Conservation (phyloP, 352 stramenopile genomes). For the Phytophthora foliorum region DNA sequence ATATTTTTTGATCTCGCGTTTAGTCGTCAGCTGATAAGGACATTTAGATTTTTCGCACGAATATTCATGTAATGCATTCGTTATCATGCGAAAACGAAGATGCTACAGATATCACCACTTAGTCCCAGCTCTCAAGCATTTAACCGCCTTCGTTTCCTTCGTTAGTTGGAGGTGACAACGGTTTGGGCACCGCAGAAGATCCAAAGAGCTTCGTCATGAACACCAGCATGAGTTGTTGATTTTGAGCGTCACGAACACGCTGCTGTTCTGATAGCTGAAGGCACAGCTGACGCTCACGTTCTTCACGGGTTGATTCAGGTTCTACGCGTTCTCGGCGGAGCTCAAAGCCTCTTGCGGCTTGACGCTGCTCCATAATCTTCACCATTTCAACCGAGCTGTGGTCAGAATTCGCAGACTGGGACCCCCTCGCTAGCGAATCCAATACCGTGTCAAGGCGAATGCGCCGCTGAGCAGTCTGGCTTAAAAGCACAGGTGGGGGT, state of each 20-base stretch:
- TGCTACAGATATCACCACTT: too few relatives aligned
- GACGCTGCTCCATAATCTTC: slow-evolving; percentile 4
- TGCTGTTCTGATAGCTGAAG: not conserved
- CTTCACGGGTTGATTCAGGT: not conserved
- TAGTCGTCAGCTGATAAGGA: too few relatives aligned
- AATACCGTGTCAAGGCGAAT: not conserved
- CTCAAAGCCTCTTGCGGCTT: not conserved
- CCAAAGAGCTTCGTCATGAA: slow-evolving; percentile 3
- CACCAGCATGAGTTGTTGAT: slow-evolving; percentile 1
- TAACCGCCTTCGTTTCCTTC: too few relatives aligned
- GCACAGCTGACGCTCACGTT: not conserved
- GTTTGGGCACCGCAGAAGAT: not conserved
- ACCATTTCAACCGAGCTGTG: not conserved
- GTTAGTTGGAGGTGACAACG: too few relatives aligned
- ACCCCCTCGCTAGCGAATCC: not conserved
- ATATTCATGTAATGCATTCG: too few relatives aligned
- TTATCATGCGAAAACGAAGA: too few relatives aligned
- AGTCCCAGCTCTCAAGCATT: too few relatives aligned
- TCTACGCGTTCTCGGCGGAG: not conserved
- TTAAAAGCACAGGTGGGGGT: not conserved
- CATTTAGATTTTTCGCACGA: too few relatives aligned
- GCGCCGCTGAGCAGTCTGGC: not conserved
- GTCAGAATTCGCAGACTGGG: too few relatives aligned
- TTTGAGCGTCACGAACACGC: not conserved
- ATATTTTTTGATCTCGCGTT: too few relatives aligned